Conservation (phyloP, 768 basidiomycete genomes). For the Boletus edulis region DNA sequence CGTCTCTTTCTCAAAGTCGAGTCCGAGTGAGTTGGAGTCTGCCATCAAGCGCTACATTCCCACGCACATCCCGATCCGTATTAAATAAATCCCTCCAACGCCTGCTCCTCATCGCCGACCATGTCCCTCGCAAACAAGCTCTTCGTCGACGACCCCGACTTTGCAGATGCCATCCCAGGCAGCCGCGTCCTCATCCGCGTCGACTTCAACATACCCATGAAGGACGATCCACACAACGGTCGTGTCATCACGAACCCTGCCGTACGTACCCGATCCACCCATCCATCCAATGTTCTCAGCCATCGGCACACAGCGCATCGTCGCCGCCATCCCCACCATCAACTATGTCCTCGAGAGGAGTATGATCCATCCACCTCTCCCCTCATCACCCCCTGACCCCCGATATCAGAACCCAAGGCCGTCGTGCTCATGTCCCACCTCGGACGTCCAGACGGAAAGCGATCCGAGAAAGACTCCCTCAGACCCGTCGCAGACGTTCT, state of each 20-base stretch:
- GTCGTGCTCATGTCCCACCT: slow-evolving; percentile 98
- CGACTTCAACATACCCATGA: slow-evolving; percentile 94
- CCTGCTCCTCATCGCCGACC: slow-evolving; percentile 27
- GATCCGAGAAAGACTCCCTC: slow-evolving; percentile 85
- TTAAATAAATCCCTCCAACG: background rate
- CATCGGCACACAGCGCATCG: slow-evolving; percentile 71
- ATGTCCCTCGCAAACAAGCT: slow-evolving; percentile 97
- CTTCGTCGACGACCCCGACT: slow-evolving; percentile 77
- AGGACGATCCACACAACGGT: slow-evolving; percentile 63
- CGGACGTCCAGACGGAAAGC: slow-evolving; percentile 93
- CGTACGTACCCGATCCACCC: slow-evolving; percentile 48
- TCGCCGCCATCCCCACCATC: slow-evolving; percentile 94
- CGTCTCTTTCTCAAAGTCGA: slow-evolving; percentile 54
- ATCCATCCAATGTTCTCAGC: slow-evolving; percentile 1
- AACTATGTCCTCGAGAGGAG: slow-evolving; percentile 89
- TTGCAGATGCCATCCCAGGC: slow-evolving; percentile 58
- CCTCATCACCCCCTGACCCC: background rate
- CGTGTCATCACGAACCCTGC: slow-evolving; percentile 97
- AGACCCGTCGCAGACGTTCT: slow-evolving; percentile 81
- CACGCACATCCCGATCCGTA: slow-evolving; percentile 21
- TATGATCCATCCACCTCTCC: slow-evolving; percentile 21
- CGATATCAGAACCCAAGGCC: slow-evolving; percentile 62
- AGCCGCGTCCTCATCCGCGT: slow-evolving; percentile 93
- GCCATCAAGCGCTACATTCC: slow-evolving; percentile 34
- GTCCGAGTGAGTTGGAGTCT: slow-evolving; percentile 64